phyloP scores from a whole-genome alignment of 1,139 yeast genomes.

The Candida smagusa region DNA sequence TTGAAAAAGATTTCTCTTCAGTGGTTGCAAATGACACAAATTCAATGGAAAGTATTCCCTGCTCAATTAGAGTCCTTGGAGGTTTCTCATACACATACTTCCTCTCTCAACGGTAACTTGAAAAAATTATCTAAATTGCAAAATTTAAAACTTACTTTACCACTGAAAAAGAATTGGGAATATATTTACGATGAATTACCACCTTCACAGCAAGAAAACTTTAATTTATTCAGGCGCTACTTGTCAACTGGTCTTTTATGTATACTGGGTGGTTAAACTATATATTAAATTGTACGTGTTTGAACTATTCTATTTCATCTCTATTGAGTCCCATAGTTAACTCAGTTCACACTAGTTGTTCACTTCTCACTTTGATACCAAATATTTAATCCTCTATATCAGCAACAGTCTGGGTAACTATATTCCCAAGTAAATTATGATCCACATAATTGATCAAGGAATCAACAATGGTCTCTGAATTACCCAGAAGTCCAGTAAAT shows the following conservation, averaged over 20 bases:
- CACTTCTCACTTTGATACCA: no score
- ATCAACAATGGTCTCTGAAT: constrained; percentile 23
- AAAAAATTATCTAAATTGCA: background rate
- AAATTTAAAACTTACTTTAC: background rate
- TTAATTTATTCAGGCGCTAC: no score
- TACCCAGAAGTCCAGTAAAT: constrained; percentile 21
- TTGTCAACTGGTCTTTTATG: no score
- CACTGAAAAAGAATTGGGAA: no score
- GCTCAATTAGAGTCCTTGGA: background rate
- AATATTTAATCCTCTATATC: no score
- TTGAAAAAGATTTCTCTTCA: background rate
- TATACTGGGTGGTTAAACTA: no score
- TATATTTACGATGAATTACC: no score
- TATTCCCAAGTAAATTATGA: constrained; percentile 34
- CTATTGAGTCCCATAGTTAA: no score
- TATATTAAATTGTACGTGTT: no score
- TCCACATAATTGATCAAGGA: constrained; percentile 34
- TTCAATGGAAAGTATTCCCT: background rate
- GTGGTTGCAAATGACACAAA: background rate
- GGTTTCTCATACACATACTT: background rate
- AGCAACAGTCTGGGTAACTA: constrained; percentile 2
- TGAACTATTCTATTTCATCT: no score
- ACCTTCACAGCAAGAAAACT: no score
- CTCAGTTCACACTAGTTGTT: no score
- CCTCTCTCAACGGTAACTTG: background rate